phyloP scores from a whole-genome alignment of 2,329 filamentous ascomycete genomes.

The Nectriaceae sp. region DNA sequence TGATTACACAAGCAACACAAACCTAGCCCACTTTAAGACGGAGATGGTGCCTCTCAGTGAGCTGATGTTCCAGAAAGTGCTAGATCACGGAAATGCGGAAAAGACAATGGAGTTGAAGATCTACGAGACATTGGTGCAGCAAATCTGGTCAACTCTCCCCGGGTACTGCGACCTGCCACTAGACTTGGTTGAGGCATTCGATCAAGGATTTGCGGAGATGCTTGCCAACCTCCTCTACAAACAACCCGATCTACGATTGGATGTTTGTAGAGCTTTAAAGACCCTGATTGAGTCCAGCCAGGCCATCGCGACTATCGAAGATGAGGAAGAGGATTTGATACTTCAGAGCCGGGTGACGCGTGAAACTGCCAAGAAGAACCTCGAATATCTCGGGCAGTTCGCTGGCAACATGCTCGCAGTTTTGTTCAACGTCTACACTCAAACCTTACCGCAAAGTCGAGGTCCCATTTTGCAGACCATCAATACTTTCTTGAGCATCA shows the following conservation, averaged over 20 bases:
- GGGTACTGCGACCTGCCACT: conserved; percentile 93
- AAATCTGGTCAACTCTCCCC: conserved; percentile 91
- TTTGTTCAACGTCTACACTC: conserved; percentile 98
- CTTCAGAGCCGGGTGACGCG: conserved; percentile 79
- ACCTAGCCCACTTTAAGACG: conserved; percentile 78
- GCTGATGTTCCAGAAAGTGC: conserved; percentile 82
- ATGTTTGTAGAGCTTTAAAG: conserved; percentile 85
- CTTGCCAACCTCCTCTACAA: conserved; percentile 90
- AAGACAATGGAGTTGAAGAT: conserved; percentile 98
- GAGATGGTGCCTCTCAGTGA: conserved; percentile 91
- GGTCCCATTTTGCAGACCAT: conserved; percentile 92
- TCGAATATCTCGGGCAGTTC: conserved; percentile 77
- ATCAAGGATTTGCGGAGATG: conserved; percentile 86
- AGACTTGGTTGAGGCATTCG: conserved; percentile 75
- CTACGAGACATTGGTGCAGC: conserved; percentile 92
- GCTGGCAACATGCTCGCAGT: conserved; percentile 90
- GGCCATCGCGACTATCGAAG: conserved; percentile 70
- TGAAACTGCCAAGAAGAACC: conserved; percentile 73
- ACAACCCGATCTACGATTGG: conserved; percentile 82
- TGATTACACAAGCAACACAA: conserved; percentile 87
- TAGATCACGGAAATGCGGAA: conserved; percentile 78
- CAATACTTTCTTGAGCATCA: conserved; percentile 91
- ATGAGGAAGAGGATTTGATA: conserved; percentile 69
- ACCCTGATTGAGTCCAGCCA: conserved; percentile 91
- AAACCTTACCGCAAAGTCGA: conserved; percentile 89